Evolutionary conservation across 2,329 filamentous ascomycete genomes (phyloP).

Genomic region (Emmonsiellopsis sp.): DNA sequence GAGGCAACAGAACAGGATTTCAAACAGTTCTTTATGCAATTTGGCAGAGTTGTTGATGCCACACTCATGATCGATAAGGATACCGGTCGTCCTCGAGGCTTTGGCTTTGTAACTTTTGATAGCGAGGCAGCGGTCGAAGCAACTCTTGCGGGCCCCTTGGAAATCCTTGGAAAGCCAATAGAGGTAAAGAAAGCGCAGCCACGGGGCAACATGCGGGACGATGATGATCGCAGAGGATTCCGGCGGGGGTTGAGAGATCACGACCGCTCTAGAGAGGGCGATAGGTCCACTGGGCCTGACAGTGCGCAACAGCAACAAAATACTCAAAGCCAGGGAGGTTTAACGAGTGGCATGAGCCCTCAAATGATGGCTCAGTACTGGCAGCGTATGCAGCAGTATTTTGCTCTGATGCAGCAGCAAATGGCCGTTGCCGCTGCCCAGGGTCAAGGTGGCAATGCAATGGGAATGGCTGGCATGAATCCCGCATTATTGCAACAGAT

Average conservation of each 20-base stretch:
- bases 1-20: slow-evolving; percentile 96
- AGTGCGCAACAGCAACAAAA: slow-evolving; percentile 38
- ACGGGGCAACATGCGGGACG: slow-evolving; percentile 84
- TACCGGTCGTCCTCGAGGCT: slow-evolving; percentile 89
- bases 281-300: slow-evolving; percentile 26
- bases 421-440: slow-evolving; percentile 51
- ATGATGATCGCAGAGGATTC: slow-evolving; percentile 57
- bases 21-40: slow-evolving; percentile 92
- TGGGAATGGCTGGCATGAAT: slow-evolving; percentile 60
- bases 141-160: slow-evolving; percentile 72
- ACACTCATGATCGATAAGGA: slow-evolving; percentile 99
- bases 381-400: slow-evolving; percentile 97
- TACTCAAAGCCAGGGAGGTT: slow-evolving; percentile 30
- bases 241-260: slow-evolving; percentile 38
- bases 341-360: slow-evolving; percentile 66
- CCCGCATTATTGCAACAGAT: slow-evolving; percentile 67
- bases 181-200: slow-evolving; percentile 98
- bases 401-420: slow-evolving; percentile 87
- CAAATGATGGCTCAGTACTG: slow-evolving; percentile 98
- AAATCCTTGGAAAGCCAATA: slow-evolving; percentile 91
- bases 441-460: slow-evolving; percentile 30
- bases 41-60: slow-evolving; percentile 90
- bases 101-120: slow-evolving; percentile 97
- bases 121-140: slow-evolving; percentile 90
- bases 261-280: slow-evolving; percentile 28